phyloP scores from a whole-genome alignment of 73 alveolate genomes.

The Paraurostyla sp. region DNA sequence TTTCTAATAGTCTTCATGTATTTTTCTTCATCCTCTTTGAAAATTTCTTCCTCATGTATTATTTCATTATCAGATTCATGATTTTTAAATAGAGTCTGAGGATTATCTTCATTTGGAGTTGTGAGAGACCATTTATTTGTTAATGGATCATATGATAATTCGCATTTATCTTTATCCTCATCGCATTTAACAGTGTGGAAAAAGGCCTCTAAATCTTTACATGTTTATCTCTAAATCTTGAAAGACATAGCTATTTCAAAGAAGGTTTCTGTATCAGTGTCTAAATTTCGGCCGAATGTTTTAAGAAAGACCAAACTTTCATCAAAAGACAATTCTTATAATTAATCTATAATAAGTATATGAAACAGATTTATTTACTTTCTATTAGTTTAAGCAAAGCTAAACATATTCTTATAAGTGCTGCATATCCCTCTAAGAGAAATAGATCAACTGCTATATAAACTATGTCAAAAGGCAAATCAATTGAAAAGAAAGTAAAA shows the following conservation, averaged over 20 bases:
- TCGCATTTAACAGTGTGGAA: background rate
- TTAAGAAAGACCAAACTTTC: conserved; percentile 41
- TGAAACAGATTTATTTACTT: background rate
- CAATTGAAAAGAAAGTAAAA: conserved; percentile 63
- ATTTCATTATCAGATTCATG: no score
- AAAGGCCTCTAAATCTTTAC: conserved; percentile 29
- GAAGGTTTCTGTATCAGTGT: conserved; percentile 31
- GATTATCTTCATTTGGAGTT: no score
- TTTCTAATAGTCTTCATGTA: no score
- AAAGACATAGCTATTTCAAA: conserved; percentile 35
- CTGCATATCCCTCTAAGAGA: conserved; percentile 48
- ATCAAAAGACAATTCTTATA: conserved; percentile 31
- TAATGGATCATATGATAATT: background rate
- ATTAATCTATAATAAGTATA: background rate
- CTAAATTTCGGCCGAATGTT: conserved; percentile 34
- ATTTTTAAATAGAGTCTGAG: no score
- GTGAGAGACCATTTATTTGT: no score
- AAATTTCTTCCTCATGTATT: no score
- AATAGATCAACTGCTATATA: conserved; percentile 56
- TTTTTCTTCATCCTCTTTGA: no score
- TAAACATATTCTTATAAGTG: conserved; percentile 59
- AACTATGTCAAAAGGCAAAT: conserved; percentile 39
- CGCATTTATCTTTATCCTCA: background rate
- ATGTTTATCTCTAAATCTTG: conserved; percentile 17
- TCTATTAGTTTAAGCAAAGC: conserved; percentile 36